Percentiles rank a stretch among this genome's conserved stretches.
These are phyloP conservation scores for Groenewaldozyma sp. DNA, from an alignment of 1,139 yeast genomes.

Conservation along the genomic window DNA sequence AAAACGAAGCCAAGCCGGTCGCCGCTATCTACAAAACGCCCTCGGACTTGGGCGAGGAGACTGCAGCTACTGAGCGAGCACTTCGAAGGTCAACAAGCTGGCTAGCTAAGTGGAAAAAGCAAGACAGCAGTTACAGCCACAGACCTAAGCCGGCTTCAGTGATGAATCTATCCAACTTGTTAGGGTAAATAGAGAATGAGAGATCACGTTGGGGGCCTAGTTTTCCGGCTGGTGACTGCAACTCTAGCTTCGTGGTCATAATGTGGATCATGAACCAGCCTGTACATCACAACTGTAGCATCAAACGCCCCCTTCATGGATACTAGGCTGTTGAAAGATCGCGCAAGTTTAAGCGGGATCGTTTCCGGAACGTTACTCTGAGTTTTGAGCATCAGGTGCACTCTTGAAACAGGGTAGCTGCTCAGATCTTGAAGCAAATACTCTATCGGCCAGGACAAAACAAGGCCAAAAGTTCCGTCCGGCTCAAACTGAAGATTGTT, in stretches of 20 bases:
- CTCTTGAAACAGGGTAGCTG: neutral
- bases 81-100: conserved; percentile 21
- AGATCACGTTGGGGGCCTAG: neutral
- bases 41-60: conserved; percentile 24
- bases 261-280: conserved; percentile 4
- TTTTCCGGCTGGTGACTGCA: neutral
- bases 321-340: neutral
- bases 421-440: neutral
- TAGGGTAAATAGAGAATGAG: conserved; percentile 4
- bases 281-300: neutral
- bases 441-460: conserved; percentile 12
- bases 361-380: neutral
- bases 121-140: neutral
- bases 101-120: conserved; percentile 16
- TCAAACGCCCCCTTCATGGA: neutral
- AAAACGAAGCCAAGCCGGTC: neutral
- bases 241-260: conserved; percentile 8
- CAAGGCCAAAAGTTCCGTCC: conserved; percentile 6
- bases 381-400: neutral
- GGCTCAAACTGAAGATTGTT: conserved; percentile 10
- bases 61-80: conserved; percentile 16
- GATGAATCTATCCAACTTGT: conserved; percentile 8
- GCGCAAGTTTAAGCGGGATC: neutral
- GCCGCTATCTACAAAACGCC: conserved; percentile 5
- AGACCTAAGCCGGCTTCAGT: conserved; percentile 1